These are phyloP conservation scores for Mycena crocata DNA, from an alignment of 768 basidiomycete genomes.

Conservation along the genomic window DNA sequence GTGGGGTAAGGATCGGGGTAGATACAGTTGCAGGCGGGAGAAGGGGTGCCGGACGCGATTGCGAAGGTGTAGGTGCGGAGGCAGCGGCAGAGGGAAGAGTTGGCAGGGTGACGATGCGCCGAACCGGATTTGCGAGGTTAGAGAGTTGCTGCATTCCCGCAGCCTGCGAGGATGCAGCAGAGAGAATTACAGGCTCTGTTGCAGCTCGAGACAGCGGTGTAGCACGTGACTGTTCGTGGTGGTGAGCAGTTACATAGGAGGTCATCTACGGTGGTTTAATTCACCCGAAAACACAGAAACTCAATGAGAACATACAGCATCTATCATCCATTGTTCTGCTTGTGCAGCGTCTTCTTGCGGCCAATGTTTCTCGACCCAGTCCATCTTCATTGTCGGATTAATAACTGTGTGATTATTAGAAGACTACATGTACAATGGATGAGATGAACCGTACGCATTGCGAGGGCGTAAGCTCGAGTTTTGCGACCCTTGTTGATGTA, in stretches of 20 bases:
- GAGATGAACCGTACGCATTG: slow-evolving; percentile 45
- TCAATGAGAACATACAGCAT: slow-evolving; percentile 34
- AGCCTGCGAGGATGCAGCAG: slow-evolving; percentile 8
- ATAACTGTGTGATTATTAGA: too few relatives aligned
- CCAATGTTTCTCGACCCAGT: slow-evolving; percentile 36
- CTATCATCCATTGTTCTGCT: too few relatives aligned
- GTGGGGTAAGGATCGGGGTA: background rate
- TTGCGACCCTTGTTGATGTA: slow-evolving; percentile 40
- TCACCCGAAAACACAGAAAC: background rate
- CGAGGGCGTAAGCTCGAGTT: slow-evolving; percentile 44
- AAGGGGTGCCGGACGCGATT: background rate
- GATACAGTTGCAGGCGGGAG: background rate
- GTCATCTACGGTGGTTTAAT: too few relatives aligned
- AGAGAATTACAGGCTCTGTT: background rate
- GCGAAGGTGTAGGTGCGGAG: background rate
- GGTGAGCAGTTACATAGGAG: too few relatives aligned
- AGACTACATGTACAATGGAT: slow-evolving; percentile 21
- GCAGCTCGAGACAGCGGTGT: background rate
- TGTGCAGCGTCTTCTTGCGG: slow-evolving; percentile 9
- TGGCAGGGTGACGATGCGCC: slow-evolving; percentile 4
- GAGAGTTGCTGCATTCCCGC: slow-evolving; percentile 1
- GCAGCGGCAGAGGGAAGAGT: background rate
- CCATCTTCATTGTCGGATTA: too few relatives aligned
- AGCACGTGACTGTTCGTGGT: too few relatives aligned
- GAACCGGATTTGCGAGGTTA: background rate